Evolutionary conservation across 2,329 filamentous ascomycete genomes (phyloP).

Genomic region (Fusarium luffae): DNA sequence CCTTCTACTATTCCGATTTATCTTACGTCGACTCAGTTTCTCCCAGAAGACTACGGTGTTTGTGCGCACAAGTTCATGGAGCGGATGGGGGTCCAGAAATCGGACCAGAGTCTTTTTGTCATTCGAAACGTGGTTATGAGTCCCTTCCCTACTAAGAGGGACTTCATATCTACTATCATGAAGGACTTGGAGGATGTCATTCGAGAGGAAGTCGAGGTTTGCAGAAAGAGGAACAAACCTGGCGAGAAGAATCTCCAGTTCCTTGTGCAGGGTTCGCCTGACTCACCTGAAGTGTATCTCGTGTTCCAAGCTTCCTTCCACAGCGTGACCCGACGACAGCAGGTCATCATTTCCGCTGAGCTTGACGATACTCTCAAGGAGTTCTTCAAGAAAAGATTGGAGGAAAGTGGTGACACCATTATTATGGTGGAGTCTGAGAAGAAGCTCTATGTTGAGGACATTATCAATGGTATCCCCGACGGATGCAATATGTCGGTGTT

Average conservation of each 20-base stretch:
- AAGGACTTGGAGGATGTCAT: slow-evolving; percentile 48
- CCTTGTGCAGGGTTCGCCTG: slow-evolving; percentile 50
- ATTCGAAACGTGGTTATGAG: slow-evolving; percentile 62
- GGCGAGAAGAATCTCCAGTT: slow-evolving; percentile 52
- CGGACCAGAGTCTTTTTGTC: slow-evolving; percentile 54
- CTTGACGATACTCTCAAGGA: background rate
- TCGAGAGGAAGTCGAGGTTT: slow-evolving; percentile 45
- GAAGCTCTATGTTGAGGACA: background rate
- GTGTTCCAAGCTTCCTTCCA: slow-evolving; percentile 56
- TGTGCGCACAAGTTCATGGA: slow-evolving; percentile 56
- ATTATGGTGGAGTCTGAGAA: slow-evolving; percentile 30
- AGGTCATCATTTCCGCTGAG: slow-evolving; percentile 47
- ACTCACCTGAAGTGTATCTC: slow-evolving; percentile 50
- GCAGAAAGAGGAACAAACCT: slow-evolving; percentile 51
- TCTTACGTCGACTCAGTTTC: slow-evolving; percentile 58
- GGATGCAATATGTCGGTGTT: background rate
- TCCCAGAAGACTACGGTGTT: slow-evolving; percentile 53
- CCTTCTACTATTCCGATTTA: slow-evolving; percentile 56
- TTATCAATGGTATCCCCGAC: background rate
- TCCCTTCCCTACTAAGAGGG: slow-evolving; percentile 54
- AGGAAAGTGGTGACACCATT: slow-evolving; percentile 4
- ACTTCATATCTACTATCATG: slow-evolving; percentile 54
- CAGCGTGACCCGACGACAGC: slow-evolving; percentile 48
- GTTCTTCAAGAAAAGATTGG: background rate
- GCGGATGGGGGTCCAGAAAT: slow-evolving; percentile 51